phyloP scores from a whole-genome alignment of 2,329 filamentous ascomycete genomes.

The Teratosphaeria destructans region DNA sequence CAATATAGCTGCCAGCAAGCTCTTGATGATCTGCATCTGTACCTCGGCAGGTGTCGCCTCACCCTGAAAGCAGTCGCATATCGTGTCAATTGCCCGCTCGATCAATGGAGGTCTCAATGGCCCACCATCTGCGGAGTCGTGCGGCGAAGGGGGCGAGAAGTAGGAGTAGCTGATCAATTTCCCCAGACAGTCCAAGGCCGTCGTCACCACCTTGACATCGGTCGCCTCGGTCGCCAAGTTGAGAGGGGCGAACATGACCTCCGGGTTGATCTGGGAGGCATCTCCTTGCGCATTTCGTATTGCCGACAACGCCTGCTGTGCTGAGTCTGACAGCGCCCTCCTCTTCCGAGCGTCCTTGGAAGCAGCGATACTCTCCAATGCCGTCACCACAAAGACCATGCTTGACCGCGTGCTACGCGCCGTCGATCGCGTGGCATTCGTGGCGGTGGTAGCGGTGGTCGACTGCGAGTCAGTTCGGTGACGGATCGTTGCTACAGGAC shows the following conservation, averaged over 20 bases:
- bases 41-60: conserved; percentile 87
- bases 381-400: conserved; percentile 88
- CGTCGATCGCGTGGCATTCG: conserved; percentile 38
- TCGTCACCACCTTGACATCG: conserved; percentile 76
- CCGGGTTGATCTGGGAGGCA: conserved; percentile 71
- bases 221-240: conserved; percentile 80
- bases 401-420: conserved; percentile 65
- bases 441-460: conserved; percentile 40
- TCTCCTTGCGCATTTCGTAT: conserved; percentile 68
- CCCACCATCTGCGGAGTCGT: conserved; percentile 8
- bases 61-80: conserved; percentile 98
- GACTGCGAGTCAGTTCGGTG: conserved; percentile 52
- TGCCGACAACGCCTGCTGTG: conserved; percentile 69
- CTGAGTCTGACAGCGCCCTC: conserved; percentile 71
- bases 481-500: conserved; percentile 20
- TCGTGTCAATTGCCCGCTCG: conserved; percentile 95
- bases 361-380: conserved; percentile 79
- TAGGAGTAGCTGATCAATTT: conserved; percentile 99
- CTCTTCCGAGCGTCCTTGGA: conserved; percentile 86
- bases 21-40: conserved; percentile 97
- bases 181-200: conserved; percentile 91
- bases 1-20: conserved; percentile 82
- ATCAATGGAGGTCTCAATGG: conserved; percentile 59
- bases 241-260: conserved; percentile 82
- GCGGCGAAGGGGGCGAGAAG: conserved; percentile 56